Evolutionary conservation across 2,329 filamentous ascomycete species (phyloP).

Genomic region (Neonectria hederae): DNA sequence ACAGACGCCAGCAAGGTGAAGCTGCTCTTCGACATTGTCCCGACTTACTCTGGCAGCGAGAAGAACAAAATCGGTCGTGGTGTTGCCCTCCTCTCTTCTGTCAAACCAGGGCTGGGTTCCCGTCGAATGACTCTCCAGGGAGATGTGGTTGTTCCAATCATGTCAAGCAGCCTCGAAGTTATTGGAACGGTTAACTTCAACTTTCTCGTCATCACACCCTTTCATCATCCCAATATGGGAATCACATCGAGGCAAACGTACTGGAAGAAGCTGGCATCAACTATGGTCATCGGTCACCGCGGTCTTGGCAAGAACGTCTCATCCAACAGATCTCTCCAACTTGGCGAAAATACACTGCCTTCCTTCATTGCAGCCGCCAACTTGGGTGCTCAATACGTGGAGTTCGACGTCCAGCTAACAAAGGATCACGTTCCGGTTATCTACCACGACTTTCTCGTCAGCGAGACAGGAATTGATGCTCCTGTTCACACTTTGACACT

Average conservation of each 20-base stretch:
- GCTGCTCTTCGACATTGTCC: conserved; percentile 92
- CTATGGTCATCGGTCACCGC: conserved; percentile 79
- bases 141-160: conserved; percentile 90
- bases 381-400: conserved; percentile 79
- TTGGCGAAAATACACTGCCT: conserved; percentile 94
- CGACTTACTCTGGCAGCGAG: conserved; percentile 90
- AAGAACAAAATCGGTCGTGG: conserved; percentile 90
- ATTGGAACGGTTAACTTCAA: conserved; percentile 98
- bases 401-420: conserved; percentile 94
- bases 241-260: conserved; percentile 92
- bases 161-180: conserved; percentile 85
- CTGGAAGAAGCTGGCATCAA: conserved; percentile 91
- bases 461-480: conserved; percentile 95
- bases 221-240: conserved; percentile 92
- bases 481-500: conserved; percentile 94
- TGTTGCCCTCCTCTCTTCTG: conserved; percentile 85
- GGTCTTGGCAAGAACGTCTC: conserved; percentile 91
- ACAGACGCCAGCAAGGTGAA: conserved; percentile 83
- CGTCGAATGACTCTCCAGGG: conserved; percentile 93
- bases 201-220: conserved; percentile 93
- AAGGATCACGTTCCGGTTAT: conserved; percentile 98
- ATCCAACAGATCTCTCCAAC: conserved; percentile 85
- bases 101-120: conserved; percentile 83
- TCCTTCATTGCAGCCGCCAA: conserved; percentile 98
- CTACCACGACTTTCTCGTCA: conserved; percentile 98